Percentiles rank a stretch among this genome's conserved stretches.
These are phyloP conservation scores for Amanita muscaria DNA, from an alignment of 768 basidiomycete species.

Conservation along the genomic window DNA sequence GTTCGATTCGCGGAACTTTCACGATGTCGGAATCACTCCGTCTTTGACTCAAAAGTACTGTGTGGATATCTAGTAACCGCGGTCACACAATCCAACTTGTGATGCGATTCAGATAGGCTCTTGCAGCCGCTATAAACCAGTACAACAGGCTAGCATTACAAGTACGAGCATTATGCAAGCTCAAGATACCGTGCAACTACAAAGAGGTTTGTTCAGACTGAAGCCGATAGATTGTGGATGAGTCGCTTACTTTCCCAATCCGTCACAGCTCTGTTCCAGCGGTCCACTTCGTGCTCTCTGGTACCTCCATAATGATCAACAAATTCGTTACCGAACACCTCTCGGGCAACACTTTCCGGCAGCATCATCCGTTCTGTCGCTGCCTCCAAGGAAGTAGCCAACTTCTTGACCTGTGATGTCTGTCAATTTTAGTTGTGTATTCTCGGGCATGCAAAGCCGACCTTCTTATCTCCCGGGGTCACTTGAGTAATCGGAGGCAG, in stretches of 20 bases:
- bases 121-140: too few relatives aligned
- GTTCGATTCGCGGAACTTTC: too few relatives aligned
- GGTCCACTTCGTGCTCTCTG: conserved; percentile 80
- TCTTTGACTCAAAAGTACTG: too few relatives aligned
- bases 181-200: too few relatives aligned
- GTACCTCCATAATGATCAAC: conserved; percentile 95
- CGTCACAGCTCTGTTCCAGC: conserved; percentile 87
- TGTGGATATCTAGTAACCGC: too few relatives aligned
- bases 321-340: conserved; percentile 81
- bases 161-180: too few relatives aligned
- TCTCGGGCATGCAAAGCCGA: conserved; percentile 9
- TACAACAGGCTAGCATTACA: too few relatives aligned
- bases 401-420: conserved; percentile 61
- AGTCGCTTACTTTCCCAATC: conserved; percentile 77
- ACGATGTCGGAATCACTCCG: too few relatives aligned
- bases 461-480: conserved; percentile 35
- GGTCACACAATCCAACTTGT: too few relatives aligned
- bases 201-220: too few relatives aligned
- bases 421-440: neutral
- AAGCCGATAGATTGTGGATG: too few relatives aligned
- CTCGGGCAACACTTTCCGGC: conserved; percentile 71
- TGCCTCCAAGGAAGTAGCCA: conserved; percentile 70
- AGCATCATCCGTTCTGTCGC: conserved; percentile 80
- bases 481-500: conserved; percentile 62
- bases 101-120: too few relatives aligned